Evolutionary conservation across 306 rosid genomes (phyloP).

Genomic region (Trifolium repens): DNA sequence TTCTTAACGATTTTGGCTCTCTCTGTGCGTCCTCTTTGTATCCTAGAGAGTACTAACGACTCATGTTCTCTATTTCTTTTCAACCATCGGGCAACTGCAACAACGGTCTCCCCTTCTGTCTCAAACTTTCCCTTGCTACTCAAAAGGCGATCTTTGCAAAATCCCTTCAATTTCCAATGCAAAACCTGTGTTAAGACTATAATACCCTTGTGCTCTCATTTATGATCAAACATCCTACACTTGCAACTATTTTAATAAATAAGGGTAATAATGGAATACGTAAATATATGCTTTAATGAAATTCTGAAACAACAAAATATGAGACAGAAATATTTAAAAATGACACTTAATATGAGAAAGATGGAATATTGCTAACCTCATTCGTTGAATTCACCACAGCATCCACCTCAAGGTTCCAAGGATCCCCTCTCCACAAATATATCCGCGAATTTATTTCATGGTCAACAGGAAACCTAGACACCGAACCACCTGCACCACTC

Average conservation of each 20-base stretch:
- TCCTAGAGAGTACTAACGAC: neutral
- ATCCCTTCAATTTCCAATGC: too few species aligned
- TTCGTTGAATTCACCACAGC: constrained; percentile 97
- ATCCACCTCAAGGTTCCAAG: constrained; percentile 99
- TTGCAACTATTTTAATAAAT: neutral
- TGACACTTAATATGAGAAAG: neutral
- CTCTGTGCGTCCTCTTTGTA: neutral
- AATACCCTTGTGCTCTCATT: neutral
- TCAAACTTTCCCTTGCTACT: too few species aligned
- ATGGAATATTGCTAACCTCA: constrained; percentile 62
- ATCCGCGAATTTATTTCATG: constrained; percentile 82
- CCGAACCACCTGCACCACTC: constrained; percentile 51
- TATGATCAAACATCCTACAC: neutral
- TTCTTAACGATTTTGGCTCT: too few species aligned
- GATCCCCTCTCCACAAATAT: constrained; percentile 94
- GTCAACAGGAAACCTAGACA: constrained; percentile 83
- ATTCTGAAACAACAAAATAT: neutral
- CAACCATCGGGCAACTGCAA: too few species aligned
- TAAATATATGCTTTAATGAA: neutral
- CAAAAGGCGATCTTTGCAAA: too few species aligned
- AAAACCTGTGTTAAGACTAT: neutral
- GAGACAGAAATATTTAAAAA: neutral
- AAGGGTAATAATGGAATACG: neutral
- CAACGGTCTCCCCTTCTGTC: too few species aligned
- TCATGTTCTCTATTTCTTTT: neutral